These are phyloP conservation scores for Fraxinus xanthoxyloides DNA, from an alignment of 305 asterid genomes.

Conservation along the genomic window DNA sequence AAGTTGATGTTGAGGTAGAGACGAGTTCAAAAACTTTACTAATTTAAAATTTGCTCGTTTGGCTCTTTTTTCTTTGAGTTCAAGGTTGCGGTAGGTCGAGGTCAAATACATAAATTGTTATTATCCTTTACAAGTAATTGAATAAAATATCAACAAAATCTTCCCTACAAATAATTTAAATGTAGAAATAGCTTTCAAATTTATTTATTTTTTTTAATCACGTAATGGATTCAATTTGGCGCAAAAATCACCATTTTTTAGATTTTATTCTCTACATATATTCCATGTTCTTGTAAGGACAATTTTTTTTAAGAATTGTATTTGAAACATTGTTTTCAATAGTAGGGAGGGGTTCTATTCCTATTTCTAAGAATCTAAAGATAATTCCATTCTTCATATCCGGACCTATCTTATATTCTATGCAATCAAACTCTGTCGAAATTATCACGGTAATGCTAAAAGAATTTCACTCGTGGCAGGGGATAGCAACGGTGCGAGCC, in stretches of 20 bases:
- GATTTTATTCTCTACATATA: not conserved
- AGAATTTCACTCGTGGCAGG: too few species aligned
- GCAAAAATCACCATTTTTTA: constrained; percentile 37
- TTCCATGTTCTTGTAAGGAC: not conserved
- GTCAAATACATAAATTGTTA: too few species aligned
- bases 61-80: not conserved
- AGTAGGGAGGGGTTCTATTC: not conserved
- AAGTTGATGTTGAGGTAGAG: not conserved
- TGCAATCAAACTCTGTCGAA: too few species aligned
- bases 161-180: not conserved
- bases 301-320: too few species aligned
- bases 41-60: not conserved
- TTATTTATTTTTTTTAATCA: constrained; percentile 12
- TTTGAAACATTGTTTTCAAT: not conserved
- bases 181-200: not conserved
- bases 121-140: not conserved
- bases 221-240: constrained; percentile 49
- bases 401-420: too few species aligned
- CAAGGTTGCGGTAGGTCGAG: not conserved
- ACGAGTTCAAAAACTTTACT: not conserved
- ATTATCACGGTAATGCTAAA: too few species aligned
- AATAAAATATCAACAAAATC: too few species aligned
- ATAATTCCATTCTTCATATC: not conserved
- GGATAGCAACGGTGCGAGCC: too few species aligned
- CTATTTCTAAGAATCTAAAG: not conserved